Evolutionary conservation across 495 filamentous ascomycete genomes (phyloP).

Genomic region (Aspergillus baeticus): DNA sequence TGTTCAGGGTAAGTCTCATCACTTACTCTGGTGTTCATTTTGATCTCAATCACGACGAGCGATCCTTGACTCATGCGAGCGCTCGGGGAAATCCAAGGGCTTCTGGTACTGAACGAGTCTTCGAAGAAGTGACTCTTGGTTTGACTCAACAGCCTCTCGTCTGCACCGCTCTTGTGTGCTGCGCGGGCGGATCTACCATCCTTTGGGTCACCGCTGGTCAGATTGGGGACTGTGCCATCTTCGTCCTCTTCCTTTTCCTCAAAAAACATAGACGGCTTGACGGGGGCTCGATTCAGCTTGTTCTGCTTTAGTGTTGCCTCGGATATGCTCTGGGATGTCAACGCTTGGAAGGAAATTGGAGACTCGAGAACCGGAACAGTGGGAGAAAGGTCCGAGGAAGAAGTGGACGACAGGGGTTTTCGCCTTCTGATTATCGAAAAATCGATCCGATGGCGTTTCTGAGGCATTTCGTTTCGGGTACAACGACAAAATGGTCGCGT

Average conservation of each 20-base stretch:
- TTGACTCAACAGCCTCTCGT: slow-evolving; percentile 27
- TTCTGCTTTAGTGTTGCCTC: slow-evolving; percentile 21
- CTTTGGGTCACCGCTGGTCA: slow-evolving; percentile 9
- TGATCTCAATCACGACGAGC: slow-evolving; percentile 74
- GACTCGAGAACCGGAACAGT: slow-evolving; percentile 22
- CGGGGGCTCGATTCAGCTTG: slow-evolving; percentile 12
- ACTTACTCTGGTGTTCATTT: slow-evolving; percentile 79
- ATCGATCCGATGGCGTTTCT: slow-evolving; percentile 17
- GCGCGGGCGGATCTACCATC: slow-evolving; percentile 15
- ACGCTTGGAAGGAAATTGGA: slow-evolving; percentile 20
- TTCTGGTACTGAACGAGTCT: slow-evolving; percentile 57
- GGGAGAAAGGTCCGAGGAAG: slow-evolving; percentile 21
- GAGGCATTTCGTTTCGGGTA: slow-evolving; percentile 12
- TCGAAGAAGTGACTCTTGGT: slow-evolving; percentile 55
- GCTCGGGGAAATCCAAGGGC: slow-evolving; percentile 47
- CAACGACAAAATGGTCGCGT: background rate
- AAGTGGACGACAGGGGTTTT: slow-evolving; percentile 14
- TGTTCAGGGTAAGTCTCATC: background rate
- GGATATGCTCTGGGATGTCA: slow-evolving; percentile 11
- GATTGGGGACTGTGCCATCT: slow-evolving; percentile 17
- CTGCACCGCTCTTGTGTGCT: slow-evolving; percentile 11
- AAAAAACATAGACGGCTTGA: slow-evolving; percentile 25
- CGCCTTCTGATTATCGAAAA: slow-evolving; percentile 20
- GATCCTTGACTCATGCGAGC: slow-evolving; percentile 64
- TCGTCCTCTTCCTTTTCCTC: slow-evolving; percentile 27